Conservation (phyloP, 805 yeast genomes). For the Starmerella tilneyi region DNA sequence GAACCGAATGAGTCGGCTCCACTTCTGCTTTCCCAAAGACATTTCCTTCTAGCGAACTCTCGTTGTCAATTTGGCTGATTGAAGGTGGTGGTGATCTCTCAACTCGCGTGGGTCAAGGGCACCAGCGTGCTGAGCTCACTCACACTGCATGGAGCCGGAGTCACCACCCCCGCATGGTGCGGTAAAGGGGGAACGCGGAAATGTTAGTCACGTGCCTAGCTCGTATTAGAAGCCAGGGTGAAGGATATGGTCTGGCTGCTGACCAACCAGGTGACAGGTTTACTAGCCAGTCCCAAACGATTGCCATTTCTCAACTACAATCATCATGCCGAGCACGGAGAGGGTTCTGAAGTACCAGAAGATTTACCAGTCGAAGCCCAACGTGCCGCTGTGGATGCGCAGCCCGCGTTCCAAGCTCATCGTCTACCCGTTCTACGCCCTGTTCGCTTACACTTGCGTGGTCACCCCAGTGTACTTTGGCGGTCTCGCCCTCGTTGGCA, state of each 20-base stretch:
- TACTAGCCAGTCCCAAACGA: background rate
- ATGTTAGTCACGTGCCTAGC: background rate
- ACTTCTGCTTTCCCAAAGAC: conserved; percentile 4
- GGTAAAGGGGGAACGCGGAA: no score
- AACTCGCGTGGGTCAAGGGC: no score
- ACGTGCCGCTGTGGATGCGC: conserved; percentile 34
- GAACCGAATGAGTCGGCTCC: conserved; percentile 37
- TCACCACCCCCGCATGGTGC: no score
- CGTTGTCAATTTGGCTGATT: background rate
- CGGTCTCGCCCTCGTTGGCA: conserved; percentile 61
- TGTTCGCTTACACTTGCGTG: conserved; percentile 53
- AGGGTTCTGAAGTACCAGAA: conserved; percentile 29
- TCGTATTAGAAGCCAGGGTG: background rate
- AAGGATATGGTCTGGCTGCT: background rate
- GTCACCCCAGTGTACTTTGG: conserved; percentile 56
- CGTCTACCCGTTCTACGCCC: conserved; percentile 70
- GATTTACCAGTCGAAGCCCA: conserved; percentile 31
- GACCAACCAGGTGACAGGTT: conserved; percentile 15
- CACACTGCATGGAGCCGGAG: no score
- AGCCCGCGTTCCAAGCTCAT: conserved; percentile 60
- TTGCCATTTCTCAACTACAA: background rate
- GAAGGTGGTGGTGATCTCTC: no score
- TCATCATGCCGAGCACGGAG: conserved; percentile 20
- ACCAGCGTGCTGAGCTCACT: no score
- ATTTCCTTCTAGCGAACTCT: no score